These are phyloP conservation scores for Mucuna pruriens DNA, from an alignment of 306 rosid species.

Conservation along the genomic window DNA sequence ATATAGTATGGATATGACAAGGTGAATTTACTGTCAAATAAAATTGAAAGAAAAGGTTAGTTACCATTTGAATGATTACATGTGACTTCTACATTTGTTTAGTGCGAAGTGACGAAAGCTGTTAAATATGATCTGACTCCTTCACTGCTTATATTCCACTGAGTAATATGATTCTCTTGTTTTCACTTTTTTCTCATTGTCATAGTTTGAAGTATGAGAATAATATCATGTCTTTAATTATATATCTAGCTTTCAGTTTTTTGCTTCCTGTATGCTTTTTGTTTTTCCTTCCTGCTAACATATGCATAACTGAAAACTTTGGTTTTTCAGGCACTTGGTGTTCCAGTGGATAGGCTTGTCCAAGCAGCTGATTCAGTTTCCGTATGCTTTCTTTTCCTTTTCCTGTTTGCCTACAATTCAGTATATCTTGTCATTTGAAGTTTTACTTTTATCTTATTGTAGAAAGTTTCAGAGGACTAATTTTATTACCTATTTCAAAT, in stretches of 20 bases:
- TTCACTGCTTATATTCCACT: background rate
- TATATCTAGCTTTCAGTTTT: background rate
- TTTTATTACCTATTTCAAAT: conserved; percentile 6
- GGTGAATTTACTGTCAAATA: background rate
- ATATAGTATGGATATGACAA: background rate
- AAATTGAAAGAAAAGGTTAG: background rate
- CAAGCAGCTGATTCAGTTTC: conserved; percentile 93
- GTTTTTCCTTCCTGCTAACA: background rate
- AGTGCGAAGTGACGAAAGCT: background rate
- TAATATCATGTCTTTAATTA: background rate
- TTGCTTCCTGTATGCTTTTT: background rate
- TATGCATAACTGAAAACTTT: background rate
- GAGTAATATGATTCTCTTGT: background rate
- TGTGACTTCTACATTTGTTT: background rate
- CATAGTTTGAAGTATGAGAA: background rate
- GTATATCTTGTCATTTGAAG: conserved; percentile 29
- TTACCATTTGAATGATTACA: conserved; percentile 3
- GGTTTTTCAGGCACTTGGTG: conserved; percentile 83
- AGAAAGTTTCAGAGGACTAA: background rate
- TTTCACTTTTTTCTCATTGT: background rate
- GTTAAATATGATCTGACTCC: background rate
- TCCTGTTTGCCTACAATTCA: conserved; percentile 49
- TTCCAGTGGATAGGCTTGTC: conserved; percentile 86
- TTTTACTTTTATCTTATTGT: background rate
- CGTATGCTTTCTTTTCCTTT: conserved; percentile 36